These are phyloP conservation scores for Starmera quercuum DNA, from an alignment of 805 yeast species.

Conservation along the genomic window DNA sequence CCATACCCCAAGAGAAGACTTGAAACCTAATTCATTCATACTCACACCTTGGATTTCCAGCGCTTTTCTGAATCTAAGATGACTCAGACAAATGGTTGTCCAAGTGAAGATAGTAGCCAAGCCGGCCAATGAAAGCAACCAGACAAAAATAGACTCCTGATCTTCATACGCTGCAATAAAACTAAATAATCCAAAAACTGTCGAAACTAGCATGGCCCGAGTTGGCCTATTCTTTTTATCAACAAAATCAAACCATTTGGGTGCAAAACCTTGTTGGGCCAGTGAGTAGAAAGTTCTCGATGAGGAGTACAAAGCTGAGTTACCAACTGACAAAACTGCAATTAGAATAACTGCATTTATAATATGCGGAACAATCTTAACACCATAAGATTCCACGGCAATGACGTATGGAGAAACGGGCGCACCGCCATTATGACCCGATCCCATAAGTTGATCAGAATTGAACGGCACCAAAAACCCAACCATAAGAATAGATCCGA, in stretches of 20 bases:
- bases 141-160: constrained; percentile 49
- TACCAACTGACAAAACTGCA: constrained; percentile 51
- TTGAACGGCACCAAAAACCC: constrained; percentile 50
- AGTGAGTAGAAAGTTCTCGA: constrained; percentile 46
- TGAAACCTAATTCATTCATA: constrained; percentile 40
- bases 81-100: constrained; percentile 46
- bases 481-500: constrained; percentile 37
- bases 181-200: constrained; percentile 48
- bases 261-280: constrained; percentile 56
- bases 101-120: constrained; percentile 58
- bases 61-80: constrained; percentile 52
- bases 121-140: constrained; percentile 59
- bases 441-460: constrained; percentile 34
- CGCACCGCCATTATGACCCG: constrained; percentile 25
- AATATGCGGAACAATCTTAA: constrained; percentile 51
- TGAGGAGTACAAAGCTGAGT: constrained; percentile 45
- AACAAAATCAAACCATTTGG: constrained; percentile 39
- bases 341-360: constrained; percentile 58
- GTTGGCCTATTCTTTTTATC: constrained; percentile 57
- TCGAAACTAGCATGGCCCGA: constrained; percentile 41
- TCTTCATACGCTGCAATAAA: constrained; percentile 57
- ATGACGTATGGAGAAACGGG: constrained; percentile 67
- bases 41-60: constrained; percentile 44
- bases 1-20: constrained; percentile 40
- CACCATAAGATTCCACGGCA: constrained; percentile 49